A percentile compares a stretch with the other conserved stretches of the same genome.
Evolutionary conservation across 352 stramenopile species (phyloP).

Genomic region (Phytopythium aichiense): DNA sequence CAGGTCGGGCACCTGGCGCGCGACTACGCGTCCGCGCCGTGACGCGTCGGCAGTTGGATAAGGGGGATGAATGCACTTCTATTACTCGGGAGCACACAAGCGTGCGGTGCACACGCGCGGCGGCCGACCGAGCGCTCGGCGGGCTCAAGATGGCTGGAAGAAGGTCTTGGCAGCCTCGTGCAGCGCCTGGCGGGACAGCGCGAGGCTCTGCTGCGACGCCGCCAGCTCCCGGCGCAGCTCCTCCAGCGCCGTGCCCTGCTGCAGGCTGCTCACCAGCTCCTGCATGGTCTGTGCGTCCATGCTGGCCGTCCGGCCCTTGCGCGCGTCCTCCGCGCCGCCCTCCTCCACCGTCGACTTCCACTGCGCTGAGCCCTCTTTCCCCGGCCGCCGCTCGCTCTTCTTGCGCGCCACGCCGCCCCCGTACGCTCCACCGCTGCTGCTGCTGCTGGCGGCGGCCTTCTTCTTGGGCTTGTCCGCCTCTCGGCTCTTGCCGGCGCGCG

Average conservation of each 20-base stretch:
- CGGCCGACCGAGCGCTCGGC: background rate
- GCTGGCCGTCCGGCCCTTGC: conserved; percentile 16
- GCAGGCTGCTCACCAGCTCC: conserved; percentile 64
- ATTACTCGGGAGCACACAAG: background rate
- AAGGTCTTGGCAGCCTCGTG: conserved; percentile 68
- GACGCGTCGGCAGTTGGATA: background rate
- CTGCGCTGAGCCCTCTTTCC: conserved; percentile 24
- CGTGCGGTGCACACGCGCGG: background rate
- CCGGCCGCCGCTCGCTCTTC: conserved; percentile 30
- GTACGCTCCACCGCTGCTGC: background rate
- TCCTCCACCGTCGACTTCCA: conserved; percentile 22
- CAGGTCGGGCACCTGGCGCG: conserved; percentile 30
- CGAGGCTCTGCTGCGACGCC: conserved; percentile 67
- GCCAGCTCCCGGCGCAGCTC: conserved; percentile 63
- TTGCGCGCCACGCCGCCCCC: conserved; percentile 18
- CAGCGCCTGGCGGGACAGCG: conserved; percentile 52
- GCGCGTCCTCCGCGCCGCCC: conserved; percentile 7
- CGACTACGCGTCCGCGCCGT: conserved; percentile 31
- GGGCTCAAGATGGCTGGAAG: conserved; percentile 33
- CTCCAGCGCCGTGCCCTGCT: conserved; percentile 58
- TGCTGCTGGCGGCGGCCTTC: conserved; percentile 1
- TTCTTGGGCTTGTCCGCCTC: conserved; percentile 4
- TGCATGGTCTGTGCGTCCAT: conserved; percentile 66
- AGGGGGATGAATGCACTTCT: too few species aligned
- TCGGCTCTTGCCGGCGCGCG: background rate